Evolutionary conservation across 768 basidiomycete species (phyloP).

Genomic region (Lactarius psammicola): DNA sequence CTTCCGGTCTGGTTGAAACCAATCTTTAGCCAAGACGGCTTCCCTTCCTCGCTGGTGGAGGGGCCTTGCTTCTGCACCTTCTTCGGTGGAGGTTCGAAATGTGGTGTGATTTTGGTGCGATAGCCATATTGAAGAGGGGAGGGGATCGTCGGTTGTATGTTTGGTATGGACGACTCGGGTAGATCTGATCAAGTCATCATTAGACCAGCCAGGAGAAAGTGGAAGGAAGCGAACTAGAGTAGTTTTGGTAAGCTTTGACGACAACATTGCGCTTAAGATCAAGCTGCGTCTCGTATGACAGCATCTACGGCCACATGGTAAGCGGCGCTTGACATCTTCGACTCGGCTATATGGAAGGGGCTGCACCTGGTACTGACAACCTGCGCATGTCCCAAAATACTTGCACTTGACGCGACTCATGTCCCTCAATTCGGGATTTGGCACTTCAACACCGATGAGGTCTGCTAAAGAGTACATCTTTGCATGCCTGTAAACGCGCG

Average conservation of each 20-base stretch:
- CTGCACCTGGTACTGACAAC: conserved; percentile 92
- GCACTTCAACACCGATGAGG: conserved; percentile 58
- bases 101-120: conserved; percentile 96
- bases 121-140: conserved; percentile 90
- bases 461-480: conserved; percentile 76
- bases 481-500: conserved; percentile 66
- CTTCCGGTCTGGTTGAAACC: conserved; percentile 85
- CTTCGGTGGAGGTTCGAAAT: conserved; percentile 79
- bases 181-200: conserved; percentile 45
- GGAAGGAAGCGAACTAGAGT: conserved; percentile 47
- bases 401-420: conserved; percentile 65
- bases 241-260: conserved; percentile 77
- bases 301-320: conserved; percentile 51
- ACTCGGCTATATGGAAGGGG: background rate
- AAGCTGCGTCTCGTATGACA: conserved; percentile 85
- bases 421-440: conserved; percentile 68
- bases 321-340: background rate
- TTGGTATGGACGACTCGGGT: conserved; percentile 54
- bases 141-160: conserved; percentile 69
- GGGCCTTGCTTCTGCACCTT: conserved; percentile 33
- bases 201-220: conserved; percentile 10
- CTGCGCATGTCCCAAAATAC: conserved; percentile 87
- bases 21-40: conserved; percentile 74
- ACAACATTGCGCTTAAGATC: conserved; percentile 85
- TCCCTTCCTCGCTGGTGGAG: conserved; percentile 28